Base-by-base conservation (phyloP, 345 rosid genomes). In the Tarenaya hassleriana region DNA sequence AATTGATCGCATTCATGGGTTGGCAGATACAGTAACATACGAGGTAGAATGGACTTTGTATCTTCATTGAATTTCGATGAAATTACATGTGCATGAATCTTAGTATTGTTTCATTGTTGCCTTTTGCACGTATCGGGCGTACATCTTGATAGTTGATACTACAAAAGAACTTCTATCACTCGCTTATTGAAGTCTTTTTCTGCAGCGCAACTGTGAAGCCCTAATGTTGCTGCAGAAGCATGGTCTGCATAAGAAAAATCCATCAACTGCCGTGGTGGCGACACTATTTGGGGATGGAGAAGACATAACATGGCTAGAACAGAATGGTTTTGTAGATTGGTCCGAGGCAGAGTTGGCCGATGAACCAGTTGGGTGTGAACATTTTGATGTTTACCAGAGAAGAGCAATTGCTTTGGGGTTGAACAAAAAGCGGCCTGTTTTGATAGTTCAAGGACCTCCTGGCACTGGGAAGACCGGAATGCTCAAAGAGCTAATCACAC, bases 161-260 rank as follows among this genome's bases (percentile, higher is more conserved):
- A 16, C 9, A 7, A 29, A 4, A 0, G 44, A 11, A 5, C 8
- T 52, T 38, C 58, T 44, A 29, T 49, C 7, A 19, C 11, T 46
- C 21, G 10, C 63, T 55, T 56, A 49, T 38, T 66, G 7, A 50
- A 27, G 27, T 57, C 44, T 56, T 57, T 21, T 59, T 53, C 55
- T 77, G 66, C 80, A 91, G 95, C 96, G 95, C 62, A 87, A 91
- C 67, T 91, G 96, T 39, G 98, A 91, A 73, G 98, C 98, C 47
- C 69, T 91, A 14, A 87, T 87, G 96, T 79, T 87, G 56, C 95
- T 91, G 27, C 86, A 84, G 73, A 87, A 91, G 82, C 77, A 79
- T 67, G 98, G 98, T 43, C 66, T 91, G 62, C 92, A 52, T 39
- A 87, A 84, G 75, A 87, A 79, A 71, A 91, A 82, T 56, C 83